phyloP scores from a whole-genome alignment of 2,329 filamentous ascomycete species.

The Cordyceps cicadae region DNA sequence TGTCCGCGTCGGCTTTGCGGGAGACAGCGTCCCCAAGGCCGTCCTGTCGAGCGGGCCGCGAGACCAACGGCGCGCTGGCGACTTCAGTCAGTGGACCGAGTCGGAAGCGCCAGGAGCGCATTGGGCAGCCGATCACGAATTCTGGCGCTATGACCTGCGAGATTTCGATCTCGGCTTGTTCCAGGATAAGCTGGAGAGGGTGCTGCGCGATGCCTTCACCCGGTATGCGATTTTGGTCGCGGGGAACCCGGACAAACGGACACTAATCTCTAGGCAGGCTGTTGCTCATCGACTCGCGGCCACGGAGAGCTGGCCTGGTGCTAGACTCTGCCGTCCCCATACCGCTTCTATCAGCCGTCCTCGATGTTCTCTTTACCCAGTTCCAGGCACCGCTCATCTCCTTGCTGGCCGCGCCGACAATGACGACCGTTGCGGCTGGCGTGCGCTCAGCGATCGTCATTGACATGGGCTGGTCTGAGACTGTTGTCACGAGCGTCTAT shows the following conservation, averaged over 20 bases:
- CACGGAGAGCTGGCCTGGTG: slow-evolving; percentile 65
- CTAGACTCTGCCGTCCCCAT: slow-evolving; percentile 72
- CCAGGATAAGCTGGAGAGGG: slow-evolving; percentile 77
- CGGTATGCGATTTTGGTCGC: slow-evolving; percentile 50
- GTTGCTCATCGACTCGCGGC: slow-evolving; percentile 64
- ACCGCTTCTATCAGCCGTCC: slow-evolving; percentile 63
- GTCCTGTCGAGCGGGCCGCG: slow-evolving; percentile 65
- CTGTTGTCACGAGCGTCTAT: slow-evolving; percentile 74
- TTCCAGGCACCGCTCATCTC: slow-evolving; percentile 77
- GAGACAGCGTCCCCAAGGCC: slow-evolving; percentile 68
- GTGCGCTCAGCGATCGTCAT: slow-evolving; percentile 78
- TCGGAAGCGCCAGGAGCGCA: slow-evolving; percentile 35
- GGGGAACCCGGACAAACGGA: neutral
- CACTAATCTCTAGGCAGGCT: slow-evolving; percentile 33
- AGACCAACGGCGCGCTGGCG: slow-evolving; percentile 67
- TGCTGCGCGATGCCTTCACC: slow-evolving; percentile 71
- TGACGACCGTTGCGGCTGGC: slow-evolving; percentile 69
- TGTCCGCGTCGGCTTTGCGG: slow-evolving; percentile 76
- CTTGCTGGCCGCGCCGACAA: slow-evolving; percentile 67
- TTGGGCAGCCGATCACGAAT: slow-evolving; percentile 60
- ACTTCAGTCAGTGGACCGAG: slow-evolving; percentile 65
- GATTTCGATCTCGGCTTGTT: slow-evolving; percentile 69
- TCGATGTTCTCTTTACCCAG: slow-evolving; percentile 71
- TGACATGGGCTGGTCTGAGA: slow-evolving; percentile 90
- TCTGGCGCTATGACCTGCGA: slow-evolving; percentile 72